Percentiles rank a stretch among this genome's conserved stretches.
Conservation (phyloP, 345 rosid genomes). For the Orychophragmus violaceus region DNA sequence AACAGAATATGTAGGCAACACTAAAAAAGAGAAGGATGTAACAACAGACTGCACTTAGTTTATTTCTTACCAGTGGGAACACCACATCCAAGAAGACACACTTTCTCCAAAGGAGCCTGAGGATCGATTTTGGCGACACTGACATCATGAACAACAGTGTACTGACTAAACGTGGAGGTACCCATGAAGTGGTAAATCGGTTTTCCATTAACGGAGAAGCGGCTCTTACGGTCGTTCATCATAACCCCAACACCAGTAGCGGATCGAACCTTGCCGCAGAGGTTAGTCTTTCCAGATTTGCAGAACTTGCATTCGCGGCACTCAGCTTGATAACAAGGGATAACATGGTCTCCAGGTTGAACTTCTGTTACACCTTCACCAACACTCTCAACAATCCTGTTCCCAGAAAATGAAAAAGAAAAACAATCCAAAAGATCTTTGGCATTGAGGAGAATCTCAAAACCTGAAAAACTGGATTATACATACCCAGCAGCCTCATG, state of each 20-base stretch:
- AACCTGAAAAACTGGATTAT: background rate
- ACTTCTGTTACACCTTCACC: slow-evolving; percentile 96
- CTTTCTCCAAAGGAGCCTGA: slow-evolving; percentile 90
- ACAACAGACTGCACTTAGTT: background rate
- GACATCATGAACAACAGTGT: slow-evolving; percentile 95
- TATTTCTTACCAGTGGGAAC: slow-evolving; percentile 77
- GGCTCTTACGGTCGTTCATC: slow-evolving; percentile 85
- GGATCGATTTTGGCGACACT: slow-evolving; percentile 97
- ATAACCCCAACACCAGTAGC: slow-evolving; percentile 97
- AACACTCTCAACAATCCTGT: slow-evolving; percentile 92
- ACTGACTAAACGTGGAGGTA: slow-evolving; percentile 95
- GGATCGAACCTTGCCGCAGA: slow-evolving; percentile 83
- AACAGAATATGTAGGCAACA: background rate
- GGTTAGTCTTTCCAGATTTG: slow-evolving; percentile 96
- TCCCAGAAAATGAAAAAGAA: background rate
- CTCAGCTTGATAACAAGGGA: slow-evolving; percentile 98
- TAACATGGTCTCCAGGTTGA: slow-evolving; percentile 91
- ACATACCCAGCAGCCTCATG: slow-evolving; percentile 97
- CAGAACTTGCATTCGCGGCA: slow-evolving; percentile 97
- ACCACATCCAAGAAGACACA: slow-evolving; percentile 99
- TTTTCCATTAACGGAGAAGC: slow-evolving; percentile 84
- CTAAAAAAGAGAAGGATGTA: background rate
- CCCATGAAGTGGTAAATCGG: slow-evolving; percentile 98
- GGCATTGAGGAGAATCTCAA: background rate
- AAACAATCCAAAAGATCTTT: background rate